phyloP scores from a whole-genome alignment of 768 basidiomycete species.

The Scleroderma citrinum region DNA sequence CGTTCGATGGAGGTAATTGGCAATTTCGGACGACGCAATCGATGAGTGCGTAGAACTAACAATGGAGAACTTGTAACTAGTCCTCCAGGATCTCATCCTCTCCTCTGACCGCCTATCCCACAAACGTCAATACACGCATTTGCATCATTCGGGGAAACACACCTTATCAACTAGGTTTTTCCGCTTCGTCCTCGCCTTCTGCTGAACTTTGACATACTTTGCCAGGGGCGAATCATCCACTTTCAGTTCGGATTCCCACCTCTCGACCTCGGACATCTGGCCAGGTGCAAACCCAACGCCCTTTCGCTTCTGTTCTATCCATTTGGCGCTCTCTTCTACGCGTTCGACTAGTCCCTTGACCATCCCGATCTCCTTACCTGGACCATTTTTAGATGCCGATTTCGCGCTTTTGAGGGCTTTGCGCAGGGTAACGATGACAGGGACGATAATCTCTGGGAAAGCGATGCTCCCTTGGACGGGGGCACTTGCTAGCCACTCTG shows the following conservation, averaged over 20 bases:
- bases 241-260: slow-evolving; percentile 62
- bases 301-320: slow-evolving; percentile 68
- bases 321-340: slow-evolving; percentile 76
- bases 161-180: slow-evolving; percentile 73
- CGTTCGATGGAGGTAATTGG: too few species aligned
- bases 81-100: slow-evolving; percentile 64
- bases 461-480: slow-evolving; percentile 80
- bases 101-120: slow-evolving; percentile 57
- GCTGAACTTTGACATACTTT: slow-evolving; percentile 75
- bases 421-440: slow-evolving; percentile 64
- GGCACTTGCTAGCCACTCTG: slow-evolving; percentile 71
- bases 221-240: slow-evolving; percentile 71
- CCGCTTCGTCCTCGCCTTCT: slow-evolving; percentile 73
- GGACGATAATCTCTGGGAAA: slow-evolving; percentile 89
- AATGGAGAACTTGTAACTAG: slow-evolving; percentile 7
- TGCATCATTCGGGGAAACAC: slow-evolving; percentile 4
- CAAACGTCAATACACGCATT: slow-evolving; percentile 12
- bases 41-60: too few species aligned
- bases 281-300: slow-evolving; percentile 72
- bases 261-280: slow-evolving; percentile 58
- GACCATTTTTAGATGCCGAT: slow-evolving; percentile 27
- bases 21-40: too few species aligned
- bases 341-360: slow-evolving; percentile 82
- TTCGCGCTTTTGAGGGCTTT: slow-evolving; percentile 65
- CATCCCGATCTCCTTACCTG: slow-evolving; percentile 50